A percentile compares a stretch with the other conserved stretches of the same genome.
Evolutionary conservation across 768 basidiomycete genomes (phyloP).

Genomic region (Mycena filopes): DNA sequence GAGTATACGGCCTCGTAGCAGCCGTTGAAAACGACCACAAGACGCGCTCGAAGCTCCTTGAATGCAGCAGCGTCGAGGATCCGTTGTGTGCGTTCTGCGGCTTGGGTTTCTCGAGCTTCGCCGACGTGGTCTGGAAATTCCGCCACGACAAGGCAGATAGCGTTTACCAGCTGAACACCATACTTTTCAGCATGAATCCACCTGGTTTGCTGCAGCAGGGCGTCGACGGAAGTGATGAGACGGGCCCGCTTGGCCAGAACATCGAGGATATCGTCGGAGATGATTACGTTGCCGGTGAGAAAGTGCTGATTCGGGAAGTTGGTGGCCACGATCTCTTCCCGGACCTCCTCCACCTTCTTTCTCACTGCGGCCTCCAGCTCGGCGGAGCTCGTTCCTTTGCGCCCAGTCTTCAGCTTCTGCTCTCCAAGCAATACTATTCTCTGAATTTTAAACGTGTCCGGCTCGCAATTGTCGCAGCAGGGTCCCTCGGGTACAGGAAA

Average conservation of each 20-base stretch:
- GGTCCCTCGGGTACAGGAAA: not conserved
- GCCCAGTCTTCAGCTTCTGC: conserved; percentile 2
- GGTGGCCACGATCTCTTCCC: conserved; percentile 13
- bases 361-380: conserved; percentile 18
- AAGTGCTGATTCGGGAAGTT: conserved; percentile 21
- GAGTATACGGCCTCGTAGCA: conserved; percentile 18
- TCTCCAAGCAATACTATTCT: not conserved
- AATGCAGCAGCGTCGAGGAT: conserved; percentile 4
- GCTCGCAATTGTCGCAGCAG: conserved; percentile 32
- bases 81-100: not conserved
- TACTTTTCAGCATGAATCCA: conserved; percentile 5
- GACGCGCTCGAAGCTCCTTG: conserved; percentile 10
- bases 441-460: conserved; percentile 7
- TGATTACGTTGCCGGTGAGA: conserved; percentile 23
- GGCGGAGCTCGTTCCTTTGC: conserved; percentile 7
- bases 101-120: conserved; percentile 2
- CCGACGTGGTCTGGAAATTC: conserved; percentile 10
- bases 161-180: not conserved
- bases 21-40: conserved; percentile 8
- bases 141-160: conserved; percentile 1
- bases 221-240: conserved; percentile 7
- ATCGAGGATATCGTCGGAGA: conserved; percentile 17
- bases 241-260: conserved; percentile 14
- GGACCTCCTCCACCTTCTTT: not conserved
- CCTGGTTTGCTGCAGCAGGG: not conserved